Evolutionary conservation across 2,329 filamentous ascomycete species (phyloP), one percentile per base, ranked within the genome.

Genomic region (Penicillium sp.): DNA sequence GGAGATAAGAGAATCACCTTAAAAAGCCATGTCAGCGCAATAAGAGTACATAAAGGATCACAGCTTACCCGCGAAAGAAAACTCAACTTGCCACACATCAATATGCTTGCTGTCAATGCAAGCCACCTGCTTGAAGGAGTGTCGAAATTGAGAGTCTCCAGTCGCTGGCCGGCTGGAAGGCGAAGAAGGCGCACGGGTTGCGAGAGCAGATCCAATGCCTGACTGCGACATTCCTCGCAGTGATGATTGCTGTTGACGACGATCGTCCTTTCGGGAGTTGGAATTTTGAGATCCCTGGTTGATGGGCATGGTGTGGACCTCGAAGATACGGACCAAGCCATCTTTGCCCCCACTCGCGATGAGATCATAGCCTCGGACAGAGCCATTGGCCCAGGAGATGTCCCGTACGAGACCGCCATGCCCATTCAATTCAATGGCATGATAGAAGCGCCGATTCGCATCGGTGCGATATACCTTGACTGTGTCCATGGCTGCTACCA

Each of bases 291-390:
- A 54, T 23, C 56, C 62, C 41, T 65, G 68, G 15, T 59, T 61
- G 21, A 62, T 60, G 2, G 69, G 49, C 1, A 61, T 63, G n/a
- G 73, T 76, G 54, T 74, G 73, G 4, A 76, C 67, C 63, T 93
- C 85, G 66, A 95, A 96, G n/a, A 99, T 87, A 38, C 93, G 83
- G 38, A 96, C 85, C 62, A 85, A 86, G 3, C 94, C 93, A 68
- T 99, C 94, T 71, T 95, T 95, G 68, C 90, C 94, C 2, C 91
- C 93, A 6, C 92, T 95, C 3, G 93, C 94, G 62, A 97, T 82
- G 52, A 93, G 82, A 70, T 99, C 94, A 69, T 90, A 93, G 1
- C 93, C 93, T 36, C 92, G 80, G 64, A 95, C 90, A 59, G 91
- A 95, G 12, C 91, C 93, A 44, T 91, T 88, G 1, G 93, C 90